A percentile compares a stretch with the other conserved stretches of the same genome.
Conservation (phyloP, 805 yeast genomes). For the Sugiyamaella marilandica region DNA sequence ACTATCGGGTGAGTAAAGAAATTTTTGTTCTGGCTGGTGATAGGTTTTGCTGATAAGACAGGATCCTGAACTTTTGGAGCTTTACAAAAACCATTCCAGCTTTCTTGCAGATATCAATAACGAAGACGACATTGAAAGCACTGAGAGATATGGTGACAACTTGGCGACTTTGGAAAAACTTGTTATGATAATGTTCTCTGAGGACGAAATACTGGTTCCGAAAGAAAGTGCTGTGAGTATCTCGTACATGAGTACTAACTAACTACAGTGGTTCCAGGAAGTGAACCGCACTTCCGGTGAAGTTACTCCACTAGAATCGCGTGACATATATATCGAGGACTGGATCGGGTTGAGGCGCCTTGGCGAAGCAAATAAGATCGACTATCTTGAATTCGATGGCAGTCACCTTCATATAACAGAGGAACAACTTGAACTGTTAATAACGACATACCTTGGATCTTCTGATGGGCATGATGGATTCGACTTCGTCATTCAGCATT, state of each 20-base stretch:
- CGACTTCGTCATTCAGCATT: not conserved
- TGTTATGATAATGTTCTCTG: constrained; percentile 53
- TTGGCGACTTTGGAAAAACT: constrained; percentile 45
- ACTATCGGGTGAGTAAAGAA: constrained; percentile 44
- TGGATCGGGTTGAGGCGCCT: constrained; percentile 55
- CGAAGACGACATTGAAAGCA: constrained; percentile 40
- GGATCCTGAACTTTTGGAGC: constrained; percentile 49
- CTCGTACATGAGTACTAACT: not conserved
- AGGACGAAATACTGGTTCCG: constrained; percentile 69
- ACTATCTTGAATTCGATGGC: constrained; percentile 49
- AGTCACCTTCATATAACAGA: constrained; percentile 64
- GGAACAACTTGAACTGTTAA: constrained; percentile 37
- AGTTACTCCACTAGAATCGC: constrained; percentile 42
- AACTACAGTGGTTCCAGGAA: constrained; percentile 46
- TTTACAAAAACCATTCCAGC: constrained; percentile 51
- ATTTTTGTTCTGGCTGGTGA: not conserved
- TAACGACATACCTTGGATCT: not conserved
- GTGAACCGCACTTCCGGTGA: constrained; percentile 41
- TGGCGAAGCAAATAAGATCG: constrained; percentile 41
- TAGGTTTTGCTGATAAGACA: not conserved
- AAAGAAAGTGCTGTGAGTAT: constrained; percentile 57
- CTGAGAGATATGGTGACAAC: constrained; percentile 40
- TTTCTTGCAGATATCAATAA: constrained; percentile 66
- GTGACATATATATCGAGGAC: constrained; percentile 50
- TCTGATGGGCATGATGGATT: not conserved